Evolutionary conservation across 2,329 filamentous ascomycete species (phyloP).

Genomic region (Byssoonygena ceratinophila): DNA sequence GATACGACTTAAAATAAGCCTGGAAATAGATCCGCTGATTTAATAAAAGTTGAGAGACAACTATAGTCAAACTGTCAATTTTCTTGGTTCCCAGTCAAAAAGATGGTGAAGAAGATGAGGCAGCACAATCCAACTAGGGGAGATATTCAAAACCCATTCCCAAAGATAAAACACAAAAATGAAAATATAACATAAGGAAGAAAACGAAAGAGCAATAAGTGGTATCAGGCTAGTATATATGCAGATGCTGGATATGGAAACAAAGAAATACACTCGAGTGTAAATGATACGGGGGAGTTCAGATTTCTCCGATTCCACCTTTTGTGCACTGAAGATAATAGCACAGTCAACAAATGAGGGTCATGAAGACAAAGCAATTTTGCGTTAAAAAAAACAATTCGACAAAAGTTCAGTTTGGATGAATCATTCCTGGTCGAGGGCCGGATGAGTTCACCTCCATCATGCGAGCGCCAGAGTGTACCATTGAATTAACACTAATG

Average conservation of each 20-base stretch:
- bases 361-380: too few species aligned
- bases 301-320: too few species aligned
- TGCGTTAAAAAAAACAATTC: too few species aligned
- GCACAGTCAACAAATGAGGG: too few species aligned
- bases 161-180: neutral
- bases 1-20: too few species aligned
- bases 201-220: neutral
- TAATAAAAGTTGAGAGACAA: too few species aligned
- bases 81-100: neutral
- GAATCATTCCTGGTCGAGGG: neutral
- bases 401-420: neutral
- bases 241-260: neutral
- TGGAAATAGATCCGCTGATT: too few species aligned
- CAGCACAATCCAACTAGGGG: neutral
- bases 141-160: neutral
- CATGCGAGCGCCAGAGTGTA: neutral
- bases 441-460: neutral
- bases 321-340: too few species aligned
- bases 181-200: neutral
- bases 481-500: neutral
- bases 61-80: neutral
- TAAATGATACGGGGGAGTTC: neutral
- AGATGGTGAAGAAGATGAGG: neutral
- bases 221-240: slow-evolving; percentile 3
- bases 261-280: neutral